Base-by-base conservation (phyloP, 495 filamentous ascomycete genomes). In the Penicillium egyptiacum region DNA sequence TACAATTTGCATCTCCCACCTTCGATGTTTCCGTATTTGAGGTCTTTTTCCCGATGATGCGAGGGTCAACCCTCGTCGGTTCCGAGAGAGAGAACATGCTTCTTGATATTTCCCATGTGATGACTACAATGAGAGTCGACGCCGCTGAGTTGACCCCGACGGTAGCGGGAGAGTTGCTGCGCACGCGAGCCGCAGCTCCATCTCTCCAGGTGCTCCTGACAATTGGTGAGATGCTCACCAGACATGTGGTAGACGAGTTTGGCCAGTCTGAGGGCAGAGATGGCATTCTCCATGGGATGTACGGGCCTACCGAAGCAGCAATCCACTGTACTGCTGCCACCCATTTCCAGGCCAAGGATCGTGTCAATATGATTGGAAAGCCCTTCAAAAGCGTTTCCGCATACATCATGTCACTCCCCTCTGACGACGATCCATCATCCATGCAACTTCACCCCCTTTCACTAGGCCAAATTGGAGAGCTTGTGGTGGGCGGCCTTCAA, bases 1-100 rank as follows among this genome's bases (percentile, higher is more conserved):
- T 96, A 3, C 91, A 96, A 70, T 95, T 95, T 66, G 90, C 91
- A 0, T 84, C 88, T 8, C 88, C 90, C 0, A 93, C 89, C 0
- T 96, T 96, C 60, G 91, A 96, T 64, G 90, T 95, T 4, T 93
- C 88, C 0, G 83, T 93, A 1, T 94, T 94, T 57, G 91, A 96
- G 65, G 89, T 91, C 7, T 96, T 94, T 75, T 95, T 93, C 63
- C 85, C 91, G 1, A 65, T 91, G 1, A 84, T 83, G 49, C 77
- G 89, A 47, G 88, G 88, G 1, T 74, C 72, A 25, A 91, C 89
- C 0, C 77, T 96, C 7, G 83, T 92, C 42, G 82, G 82, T 46
- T 88, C 87, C 52, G 75, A 80, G 20, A 81, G 90, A 20, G 69
- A 72, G 19, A 66, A 78, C 4, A 81, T 93, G 72, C 78, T 94